Conservation (phyloP, 306 rosid species). For the Aeschynomene evenia region DNA sequence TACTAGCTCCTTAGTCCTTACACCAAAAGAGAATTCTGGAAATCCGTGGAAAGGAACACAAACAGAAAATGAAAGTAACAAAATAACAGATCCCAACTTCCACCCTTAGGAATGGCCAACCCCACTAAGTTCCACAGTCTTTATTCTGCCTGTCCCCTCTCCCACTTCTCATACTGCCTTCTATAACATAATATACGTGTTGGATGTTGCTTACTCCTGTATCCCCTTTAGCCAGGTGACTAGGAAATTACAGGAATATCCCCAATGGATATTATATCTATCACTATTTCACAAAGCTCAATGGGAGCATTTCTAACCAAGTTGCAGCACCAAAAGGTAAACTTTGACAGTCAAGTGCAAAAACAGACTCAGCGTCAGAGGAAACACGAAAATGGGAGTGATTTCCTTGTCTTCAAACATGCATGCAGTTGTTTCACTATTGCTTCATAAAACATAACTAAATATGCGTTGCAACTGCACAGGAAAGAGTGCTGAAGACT, state of each 20-base stretch:
- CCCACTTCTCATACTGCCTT: not conserved
- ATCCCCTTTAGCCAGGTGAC: not conserved
- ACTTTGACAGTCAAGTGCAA: not conserved
- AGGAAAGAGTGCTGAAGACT: not conserved
- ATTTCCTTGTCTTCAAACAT: not conserved
- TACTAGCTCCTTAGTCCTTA: not conserved
- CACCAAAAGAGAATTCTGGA: slow-evolving; percentile 3
- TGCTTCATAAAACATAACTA: not conserved
- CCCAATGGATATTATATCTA: not conserved
- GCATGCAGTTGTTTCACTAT: not conserved
- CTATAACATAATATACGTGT: not conserved
- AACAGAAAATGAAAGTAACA: not conserved
- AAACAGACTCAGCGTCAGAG: not conserved
- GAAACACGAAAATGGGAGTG: not conserved
- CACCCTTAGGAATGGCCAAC: not conserved
- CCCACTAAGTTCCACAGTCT: slow-evolving; percentile 7
- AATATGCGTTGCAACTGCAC: not conserved
- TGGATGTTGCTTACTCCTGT: not conserved
- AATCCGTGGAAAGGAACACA: slow-evolving; percentile 5
- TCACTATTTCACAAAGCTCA: not conserved
- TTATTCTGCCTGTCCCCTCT: slow-evolving; percentile 12
- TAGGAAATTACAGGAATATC: not conserved
- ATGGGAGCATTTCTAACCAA: not conserved
- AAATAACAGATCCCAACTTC: not conserved
- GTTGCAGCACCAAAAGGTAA: not conserved